phyloP scores from a whole-genome alignment of 2,329 filamentous ascomycete genomes.

The Claviceps sp. region DNA sequence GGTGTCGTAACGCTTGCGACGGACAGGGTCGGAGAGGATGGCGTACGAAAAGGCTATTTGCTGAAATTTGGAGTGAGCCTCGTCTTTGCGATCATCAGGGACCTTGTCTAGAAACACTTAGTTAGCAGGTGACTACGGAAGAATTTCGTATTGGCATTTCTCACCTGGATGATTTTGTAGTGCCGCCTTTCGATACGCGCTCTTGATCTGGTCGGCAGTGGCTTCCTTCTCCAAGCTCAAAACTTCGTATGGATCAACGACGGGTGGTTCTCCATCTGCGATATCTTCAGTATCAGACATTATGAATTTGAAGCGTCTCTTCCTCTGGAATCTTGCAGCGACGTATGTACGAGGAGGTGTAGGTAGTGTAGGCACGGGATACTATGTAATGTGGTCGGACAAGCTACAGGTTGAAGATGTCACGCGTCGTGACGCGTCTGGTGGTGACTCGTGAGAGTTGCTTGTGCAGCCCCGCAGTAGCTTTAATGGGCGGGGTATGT shows the following conservation, averaged over 20 bases:
- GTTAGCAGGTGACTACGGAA: not conserved
- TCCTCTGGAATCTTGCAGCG: not conserved
- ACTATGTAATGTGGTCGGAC: not conserved
- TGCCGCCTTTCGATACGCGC: conserved; percentile 81
- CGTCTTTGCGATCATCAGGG: conserved; percentile 48
- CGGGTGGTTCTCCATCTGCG: conserved; percentile 44
- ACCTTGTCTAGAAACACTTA: conserved; percentile 54
- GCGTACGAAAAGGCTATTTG: conserved; percentile 88
- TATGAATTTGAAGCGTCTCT: conserved; percentile 2
- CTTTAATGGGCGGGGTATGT: conserved; percentile 2
- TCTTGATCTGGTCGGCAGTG: conserved; percentile 68
- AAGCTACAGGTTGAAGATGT: conserved; percentile 5
- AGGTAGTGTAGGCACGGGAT: not conserved
- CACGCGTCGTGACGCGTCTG: conserved; percentile 9
- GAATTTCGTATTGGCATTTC: conserved; percentile 5
- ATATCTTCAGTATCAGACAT: conserved; percentile 41
- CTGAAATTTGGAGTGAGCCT: conserved; percentile 74
- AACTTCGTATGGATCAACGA: conserved; percentile 65
- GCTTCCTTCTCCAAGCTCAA: conserved; percentile 59
- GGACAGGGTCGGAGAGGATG: conserved; percentile 68
- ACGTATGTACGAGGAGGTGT: not conserved
- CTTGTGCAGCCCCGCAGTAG: not conserved
- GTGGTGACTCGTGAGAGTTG: not conserved
- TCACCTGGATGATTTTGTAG: conserved; percentile 76
- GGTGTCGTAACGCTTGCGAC: conserved; percentile 75